Evolutionary conservation across 345 rosid species (phyloP), one percentile per base, ranked within the genome.

Genomic region (Eucalyptus marginata): DNA sequence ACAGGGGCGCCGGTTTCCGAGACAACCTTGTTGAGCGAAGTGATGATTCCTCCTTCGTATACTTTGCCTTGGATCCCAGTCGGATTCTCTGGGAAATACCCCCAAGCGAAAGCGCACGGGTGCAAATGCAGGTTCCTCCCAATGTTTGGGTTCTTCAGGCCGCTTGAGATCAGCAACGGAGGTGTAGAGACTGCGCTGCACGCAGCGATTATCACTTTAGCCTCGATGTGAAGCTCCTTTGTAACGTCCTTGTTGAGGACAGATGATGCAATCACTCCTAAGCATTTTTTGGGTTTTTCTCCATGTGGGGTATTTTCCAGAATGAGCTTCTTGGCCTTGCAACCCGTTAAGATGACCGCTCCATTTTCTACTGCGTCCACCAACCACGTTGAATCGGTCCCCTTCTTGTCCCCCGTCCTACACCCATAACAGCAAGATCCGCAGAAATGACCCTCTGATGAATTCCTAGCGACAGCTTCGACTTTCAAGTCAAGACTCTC

Each of bases 71-170:
- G 52, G 90, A 86, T 49, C 43, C 64, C 68, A 6, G n/a, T 49
- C 86, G 13, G 51, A 52, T 40, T 50, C 49, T 89, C 86, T 10
- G 90, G 90, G 51, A 89, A 89, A 88, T 89, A 86, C 4, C 90
- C 90, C 90, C 90, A 89, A 4, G 86, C 64, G 1, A 89, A 17
- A 46, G 29, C 62, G 44, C n/a, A 49, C 15, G 90, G 90, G 64
- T 89, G 90, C 44, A 89, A 80, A n/a, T 89, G 90, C 51, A 89
- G 90, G 58, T 89, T 89, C 62, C 86, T n/a, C 49, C 90, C 90
- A 3, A 89, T 89, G 86, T 89, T 86, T 5, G 88, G 86, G 84
- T 89, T 89, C 90, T 68, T 89, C 62, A 89, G 86, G 64, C 90
- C 88, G 12, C 90, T 86, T 13, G 88, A 89, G 64, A 89, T 52